These are phyloP conservation scores for Boechera stricta DNA, from an alignment of 345 rosid species.

Conservation along the genomic window DNA sequence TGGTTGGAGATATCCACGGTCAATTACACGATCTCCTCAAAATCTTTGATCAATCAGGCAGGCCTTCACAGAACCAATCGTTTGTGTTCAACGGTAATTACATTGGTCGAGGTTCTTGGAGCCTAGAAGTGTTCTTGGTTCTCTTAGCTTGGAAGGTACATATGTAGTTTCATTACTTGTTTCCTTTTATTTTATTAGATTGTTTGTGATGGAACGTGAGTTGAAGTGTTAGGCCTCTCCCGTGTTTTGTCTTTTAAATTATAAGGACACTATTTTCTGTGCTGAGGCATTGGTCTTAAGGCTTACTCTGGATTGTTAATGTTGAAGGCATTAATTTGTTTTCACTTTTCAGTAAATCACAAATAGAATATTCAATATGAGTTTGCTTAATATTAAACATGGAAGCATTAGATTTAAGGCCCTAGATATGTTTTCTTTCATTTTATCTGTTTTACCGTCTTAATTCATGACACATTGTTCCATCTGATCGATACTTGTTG, in stretches of 20 bases:
- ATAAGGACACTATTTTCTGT: neutral
- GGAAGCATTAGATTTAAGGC: neutral
- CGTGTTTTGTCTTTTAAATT: neutral
- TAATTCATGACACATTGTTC: neutral
- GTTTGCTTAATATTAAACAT: neutral
- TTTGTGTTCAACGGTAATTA: slow-evolving; percentile 53
- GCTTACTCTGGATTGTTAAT: neutral
- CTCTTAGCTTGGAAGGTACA: slow-evolving; percentile 64
- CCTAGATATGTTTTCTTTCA: neutral
- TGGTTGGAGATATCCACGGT: slow-evolving; percentile 55
- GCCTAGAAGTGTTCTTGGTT: slow-evolving; percentile 52
- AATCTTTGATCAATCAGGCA: slow-evolving; percentile 51
- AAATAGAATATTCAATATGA: neutral
- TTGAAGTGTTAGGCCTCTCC: neutral
- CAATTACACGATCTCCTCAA: slow-evolving; percentile 53
- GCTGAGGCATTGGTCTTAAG: neutral
- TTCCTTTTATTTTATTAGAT: neutral
- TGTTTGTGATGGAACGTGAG: neutral
- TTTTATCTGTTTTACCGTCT: neutral
- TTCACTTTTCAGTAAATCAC: neutral
- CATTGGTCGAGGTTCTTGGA: slow-evolving; percentile 52
- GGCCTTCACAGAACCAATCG: slow-evolving; percentile 47
- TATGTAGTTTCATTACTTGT: neutral
- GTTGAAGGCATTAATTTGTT: neutral
- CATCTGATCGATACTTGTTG: slow-evolving; percentile 4